Base-by-base conservation (phyloP, 495 filamentous ascomycete genomes). In the Neohortaea acidophila region DNA sequence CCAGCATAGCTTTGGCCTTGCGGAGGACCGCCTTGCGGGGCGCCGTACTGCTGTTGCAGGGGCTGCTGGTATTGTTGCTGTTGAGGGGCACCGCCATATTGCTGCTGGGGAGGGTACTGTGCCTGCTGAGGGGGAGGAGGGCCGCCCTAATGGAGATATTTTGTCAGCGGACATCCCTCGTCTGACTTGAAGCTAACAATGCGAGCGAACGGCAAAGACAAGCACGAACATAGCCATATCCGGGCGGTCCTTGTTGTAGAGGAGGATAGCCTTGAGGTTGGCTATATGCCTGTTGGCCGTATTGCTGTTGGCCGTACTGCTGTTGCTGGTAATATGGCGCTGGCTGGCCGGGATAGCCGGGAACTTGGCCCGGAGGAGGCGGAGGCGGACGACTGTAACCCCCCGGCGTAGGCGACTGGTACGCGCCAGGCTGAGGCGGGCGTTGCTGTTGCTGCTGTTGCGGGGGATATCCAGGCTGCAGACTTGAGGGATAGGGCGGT, bases 191-290 rank as follows among this genome's bases (percentile, higher is more conserved):
- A 32, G 11, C 41, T 26, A 10, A 5, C 19, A 27, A 40, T 29
- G 30, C 12, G 1, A 18, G 23, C 9, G 20, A 19, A 39, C 27
- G 31, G 39, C 8, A 15, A 25, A 38, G 42, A 41, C 39, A 8
- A 21, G 27, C 15, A 49, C 51, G 38, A 49, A 54, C 51, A 41
- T 54, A 54, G 20, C 48, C 49, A 26, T 45, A 45, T 34, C 36
- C 40, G 12, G 33, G 21, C 18, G 12, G 41, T 13, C 38, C 38
- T 20, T 46, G 43, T 20, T 44, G 38, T 21, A 22, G 32, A 18
- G 42, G 26, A 26, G 37, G 38, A 33, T 47, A 41, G 5, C 33
- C 25, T 18, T 31, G 38, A 6, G 43, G 18, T 11, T 34, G 44
- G 17, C 36, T 34, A 14, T 36, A 22, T 15, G 39, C 30, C n/a